Evolutionary conservation across 1,139 yeast genomes (phyloP).

Genomic region (Yamadazyma dushanensis): DNA sequence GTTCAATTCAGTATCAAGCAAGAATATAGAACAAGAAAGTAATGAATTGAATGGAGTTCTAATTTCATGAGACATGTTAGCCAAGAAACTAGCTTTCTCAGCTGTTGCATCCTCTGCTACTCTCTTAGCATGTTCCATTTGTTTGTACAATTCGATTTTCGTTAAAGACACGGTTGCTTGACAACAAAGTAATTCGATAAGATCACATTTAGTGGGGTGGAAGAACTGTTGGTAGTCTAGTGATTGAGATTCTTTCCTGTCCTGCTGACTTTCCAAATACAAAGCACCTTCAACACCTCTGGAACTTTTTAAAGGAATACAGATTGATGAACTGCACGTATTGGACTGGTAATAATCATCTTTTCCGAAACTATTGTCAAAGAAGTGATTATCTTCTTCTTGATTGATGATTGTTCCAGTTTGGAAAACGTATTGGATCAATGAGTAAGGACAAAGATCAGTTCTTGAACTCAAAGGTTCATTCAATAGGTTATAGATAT

Average conservation of each 20-base stretch:
- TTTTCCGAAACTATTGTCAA: slow-evolving; percentile 33
- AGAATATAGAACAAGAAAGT: slow-evolving; percentile 54
- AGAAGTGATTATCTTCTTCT: slow-evolving; percentile 36
- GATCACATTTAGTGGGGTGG: slow-evolving; percentile 36
- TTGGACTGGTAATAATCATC: slow-evolving; percentile 45
- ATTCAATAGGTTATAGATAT: slow-evolving; percentile 33
- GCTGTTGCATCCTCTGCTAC: slow-evolving; percentile 63
- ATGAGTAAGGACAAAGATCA: slow-evolving; percentile 46
- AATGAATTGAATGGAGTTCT: slow-evolving; percentile 60
- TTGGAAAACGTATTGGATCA: slow-evolving; percentile 40
- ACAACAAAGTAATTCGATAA: slow-evolving; percentile 48
- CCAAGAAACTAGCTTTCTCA: slow-evolving; percentile 57
- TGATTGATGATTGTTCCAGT: slow-evolving; percentile 40
- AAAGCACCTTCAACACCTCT: slow-evolving; percentile 47
- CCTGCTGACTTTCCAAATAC: slow-evolving; percentile 40
- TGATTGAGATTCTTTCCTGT: background rate
- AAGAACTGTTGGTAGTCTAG: slow-evolving; percentile 22
- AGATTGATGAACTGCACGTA: slow-evolving; percentile 36
- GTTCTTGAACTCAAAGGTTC: slow-evolving; percentile 44
- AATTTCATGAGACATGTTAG: slow-evolving; percentile 63
- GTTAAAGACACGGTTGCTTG: slow-evolving; percentile 57
- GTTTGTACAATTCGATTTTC: slow-evolving; percentile 48
- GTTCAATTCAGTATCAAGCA: slow-evolving; percentile 49
- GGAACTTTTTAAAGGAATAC: slow-evolving; percentile 50
- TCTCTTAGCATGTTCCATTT: slow-evolving; percentile 53